Evolutionary conservation across 192 early-diverging fungal genomes (phyloP).

Genomic region (Mortierella claussenii): DNA sequence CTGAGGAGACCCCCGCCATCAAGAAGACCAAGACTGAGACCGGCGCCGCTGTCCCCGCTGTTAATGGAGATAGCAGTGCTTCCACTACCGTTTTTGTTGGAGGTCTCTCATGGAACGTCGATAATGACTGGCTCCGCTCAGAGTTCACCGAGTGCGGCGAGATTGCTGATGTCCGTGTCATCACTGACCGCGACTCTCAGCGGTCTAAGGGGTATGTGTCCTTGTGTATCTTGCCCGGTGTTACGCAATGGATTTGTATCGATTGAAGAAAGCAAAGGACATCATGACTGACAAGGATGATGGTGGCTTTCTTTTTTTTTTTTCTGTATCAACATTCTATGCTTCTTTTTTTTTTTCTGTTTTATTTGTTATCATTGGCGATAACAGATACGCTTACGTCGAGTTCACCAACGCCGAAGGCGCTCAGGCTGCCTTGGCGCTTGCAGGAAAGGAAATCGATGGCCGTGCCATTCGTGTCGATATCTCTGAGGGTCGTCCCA

Average conservation of each 20-base stretch:
- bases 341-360: no score
- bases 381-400: conserved; percentile 84
- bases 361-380: not conserved
- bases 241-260: no score
- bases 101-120: conserved; percentile 76
- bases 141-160: conserved; percentile 77
- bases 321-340: no score
- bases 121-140: conserved; percentile 70
- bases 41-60: conserved; percentile 48
- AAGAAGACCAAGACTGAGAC: conserved; percentile 61
- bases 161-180: conserved; percentile 79
- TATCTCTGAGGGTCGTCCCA: conserved; percentile 65
- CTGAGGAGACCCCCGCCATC: conserved; percentile 54
- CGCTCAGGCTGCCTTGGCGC: conserved; percentile 74
- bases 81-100: conserved; percentile 77
- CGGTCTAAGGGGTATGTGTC: conserved; percentile 74
- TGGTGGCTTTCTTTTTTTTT: no score
- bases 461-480: conserved; percentile 87
- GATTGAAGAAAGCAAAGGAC: no score
- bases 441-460: conserved; percentile 79
- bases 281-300: no score
- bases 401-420: conserved; percentile 77
- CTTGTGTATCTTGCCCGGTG: no score
- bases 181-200: conserved; percentile 76
- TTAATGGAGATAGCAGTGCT: conserved; percentile 44